A percentile compares a stretch with the other conserved stretches of the same genome.
Evolutionary conservation across 306 rosid genomes (phyloP).

Genomic region (apple (Malus domestica)): DNA sequence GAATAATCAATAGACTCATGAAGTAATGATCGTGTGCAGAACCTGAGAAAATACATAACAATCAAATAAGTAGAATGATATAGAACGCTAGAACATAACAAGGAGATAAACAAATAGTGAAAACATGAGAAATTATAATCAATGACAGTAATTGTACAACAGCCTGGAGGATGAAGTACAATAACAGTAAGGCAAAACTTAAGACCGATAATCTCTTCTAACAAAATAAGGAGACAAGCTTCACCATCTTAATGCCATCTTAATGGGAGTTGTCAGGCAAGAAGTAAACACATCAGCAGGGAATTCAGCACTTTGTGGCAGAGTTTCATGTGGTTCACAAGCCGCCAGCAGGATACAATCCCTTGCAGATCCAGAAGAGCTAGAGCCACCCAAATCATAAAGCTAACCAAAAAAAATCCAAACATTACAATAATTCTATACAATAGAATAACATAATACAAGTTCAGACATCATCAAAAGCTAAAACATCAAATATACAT

Average conservation of each 20-base stretch:
- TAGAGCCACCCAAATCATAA: constrained; percentile 65
- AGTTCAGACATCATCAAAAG: not conserved
- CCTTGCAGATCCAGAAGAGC: constrained; percentile 65
- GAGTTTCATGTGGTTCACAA: constrained; percentile 94
- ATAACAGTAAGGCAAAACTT: not conserved
- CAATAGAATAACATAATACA: not conserved
- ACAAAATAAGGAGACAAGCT: constrained; percentile 16
- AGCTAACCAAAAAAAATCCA: constrained; percentile 48
- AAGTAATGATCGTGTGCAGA: constrained; percentile 80
- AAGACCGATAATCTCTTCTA: constrained; percentile 6
- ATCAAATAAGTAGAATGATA: not conserved
- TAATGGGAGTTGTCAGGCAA: constrained; percentile 96
- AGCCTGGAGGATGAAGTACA: not conserved
- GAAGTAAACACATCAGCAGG: constrained; percentile 98
- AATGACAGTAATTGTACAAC: not conserved
- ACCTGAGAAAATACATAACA: constrained; percentile 46
- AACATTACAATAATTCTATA: constrained; percentile 1
- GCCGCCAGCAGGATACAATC: constrained; percentile 98
- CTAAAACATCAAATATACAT: not conserved
- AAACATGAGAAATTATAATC: not conserved
- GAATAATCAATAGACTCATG: constrained; percentile 72
- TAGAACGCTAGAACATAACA: not conserved
- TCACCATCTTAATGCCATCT: constrained; percentile 99
- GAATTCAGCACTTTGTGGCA: constrained; percentile 97
- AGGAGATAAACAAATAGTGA: not conserved